Percentiles rank a stretch among this genome's conserved stretches.
These are phyloP conservation scores for Exophiala dermatitidis DNA, from an alignment of 2,329 filamentous ascomycete genomes.

Conservation along the genomic window DNA sequence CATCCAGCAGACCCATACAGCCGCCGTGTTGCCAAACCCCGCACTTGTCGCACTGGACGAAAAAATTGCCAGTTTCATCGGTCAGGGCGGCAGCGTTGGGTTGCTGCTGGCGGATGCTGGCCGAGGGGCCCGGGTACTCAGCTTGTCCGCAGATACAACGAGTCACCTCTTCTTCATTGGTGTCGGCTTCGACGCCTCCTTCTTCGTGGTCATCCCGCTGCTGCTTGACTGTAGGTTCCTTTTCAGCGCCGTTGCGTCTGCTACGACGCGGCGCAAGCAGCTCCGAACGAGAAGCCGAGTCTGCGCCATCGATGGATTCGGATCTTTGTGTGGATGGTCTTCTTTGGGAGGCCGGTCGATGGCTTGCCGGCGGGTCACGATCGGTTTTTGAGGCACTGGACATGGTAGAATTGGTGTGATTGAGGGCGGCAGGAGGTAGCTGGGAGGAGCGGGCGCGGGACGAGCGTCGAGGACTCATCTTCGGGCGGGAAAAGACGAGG, in stretches of 20 bases:
- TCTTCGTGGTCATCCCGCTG: conserved; percentile 55
- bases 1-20: conserved; percentile 94
- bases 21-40: conserved; percentile 97
- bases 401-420: conserved; percentile 64
- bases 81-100: conserved; percentile 6
- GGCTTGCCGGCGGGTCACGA: conserved; percentile 65
- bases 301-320: conserved; percentile 50
- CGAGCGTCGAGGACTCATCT: conserved; percentile 73
- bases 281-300: conserved; percentile 39
- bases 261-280: conserved; percentile 59
- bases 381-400: conserved; percentile 57
- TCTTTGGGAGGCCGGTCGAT: conserved; percentile 64
- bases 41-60: conserved; percentile 95
- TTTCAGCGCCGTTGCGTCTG: conserved; percentile 62
- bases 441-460: conserved; percentile 80
- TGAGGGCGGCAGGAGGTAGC: conserved; percentile 60
- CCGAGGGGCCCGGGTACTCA: conserved; percentile 72
- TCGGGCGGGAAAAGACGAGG: background rate
- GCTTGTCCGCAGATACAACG: conserved; percentile 90
- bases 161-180: conserved; percentile 80
- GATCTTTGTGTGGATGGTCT: conserved; percentile 61
- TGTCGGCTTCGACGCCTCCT: conserved; percentile 52
- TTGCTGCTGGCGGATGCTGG: conserved; percentile 18
- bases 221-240: conserved; percentile 29
- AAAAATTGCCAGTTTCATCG: conserved; percentile 89